Percentiles rank a stretch among this genome's conserved stretches.
phyloP scores from a whole-genome alignment of 768 basidiomycete species.

The Aureoboletus auriporus region DNA sequence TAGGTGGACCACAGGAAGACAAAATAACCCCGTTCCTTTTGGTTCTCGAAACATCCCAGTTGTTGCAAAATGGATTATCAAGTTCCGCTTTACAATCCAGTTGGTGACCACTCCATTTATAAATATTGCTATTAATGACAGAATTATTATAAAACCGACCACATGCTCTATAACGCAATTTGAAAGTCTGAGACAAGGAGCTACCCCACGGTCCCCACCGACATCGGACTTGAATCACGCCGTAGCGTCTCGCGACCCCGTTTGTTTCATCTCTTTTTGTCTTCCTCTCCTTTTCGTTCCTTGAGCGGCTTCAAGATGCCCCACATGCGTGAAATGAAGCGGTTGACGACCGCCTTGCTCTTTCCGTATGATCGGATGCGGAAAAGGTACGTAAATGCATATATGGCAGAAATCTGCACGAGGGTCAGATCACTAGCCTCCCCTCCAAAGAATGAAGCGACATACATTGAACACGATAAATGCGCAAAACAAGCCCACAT shows the following conservation, averaged over 20 bases:
- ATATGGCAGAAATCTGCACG: conserved; percentile 42
- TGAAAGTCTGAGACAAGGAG: too few relatives aligned
- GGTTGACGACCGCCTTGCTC: conserved; percentile 1
- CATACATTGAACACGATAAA: conserved; percentile 44
- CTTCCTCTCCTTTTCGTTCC: background rate
- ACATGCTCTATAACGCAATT: too few relatives aligned
- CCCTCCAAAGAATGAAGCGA: background rate
- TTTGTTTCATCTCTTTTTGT: background rate
- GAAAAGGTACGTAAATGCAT: conserved; percentile 54
- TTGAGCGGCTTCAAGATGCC: background rate
- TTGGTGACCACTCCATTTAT: too few relatives aligned
- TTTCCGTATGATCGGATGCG: conserved; percentile 36
- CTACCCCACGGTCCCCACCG: too few relatives aligned
- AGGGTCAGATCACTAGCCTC: background rate
- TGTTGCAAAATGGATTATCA: too few relatives aligned
- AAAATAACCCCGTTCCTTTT: too few relatives aligned
- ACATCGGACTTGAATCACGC: too few relatives aligned
- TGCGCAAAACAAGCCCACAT: conserved; percentile 44
- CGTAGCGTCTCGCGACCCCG: background rate
- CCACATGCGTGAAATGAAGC: background rate
- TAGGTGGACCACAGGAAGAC: too few relatives aligned
- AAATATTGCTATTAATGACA: too few relatives aligned
- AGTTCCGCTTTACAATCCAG: too few relatives aligned
- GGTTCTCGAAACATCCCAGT: too few relatives aligned
- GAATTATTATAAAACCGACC: too few relatives aligned